Conservation (phyloP, 129 eudicot genomes). For the Smallanthus sonchifolius region DNA sequence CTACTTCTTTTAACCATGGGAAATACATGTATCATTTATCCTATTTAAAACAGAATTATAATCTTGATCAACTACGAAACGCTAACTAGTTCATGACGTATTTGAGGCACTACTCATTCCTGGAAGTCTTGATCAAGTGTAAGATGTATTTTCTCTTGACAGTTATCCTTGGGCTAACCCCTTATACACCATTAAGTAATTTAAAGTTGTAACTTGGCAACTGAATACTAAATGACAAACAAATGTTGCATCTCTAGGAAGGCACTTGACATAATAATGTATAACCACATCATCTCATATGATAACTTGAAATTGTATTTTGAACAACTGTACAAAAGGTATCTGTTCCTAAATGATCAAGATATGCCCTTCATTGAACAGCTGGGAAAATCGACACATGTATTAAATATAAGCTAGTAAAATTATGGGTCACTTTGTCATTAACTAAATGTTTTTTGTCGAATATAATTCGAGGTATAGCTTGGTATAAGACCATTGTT, state of each 20-base stretch:
- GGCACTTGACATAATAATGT: not conserved
- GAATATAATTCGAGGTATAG: not conserved
- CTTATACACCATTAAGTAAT: not conserved
- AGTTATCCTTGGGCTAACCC: not conserved
- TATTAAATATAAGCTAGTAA: not conserved
- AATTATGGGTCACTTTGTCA: not conserved
- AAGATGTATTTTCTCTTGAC: not conserved
- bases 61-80: not conserved
- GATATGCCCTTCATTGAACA: not conserved
- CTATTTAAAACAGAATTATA: not conserved
- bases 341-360: not conserved
- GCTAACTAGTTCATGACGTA: not conserved
- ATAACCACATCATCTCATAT: not conserved
- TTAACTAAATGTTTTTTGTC: not conserved
- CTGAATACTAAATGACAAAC: not conserved
- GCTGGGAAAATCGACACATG: not conserved
- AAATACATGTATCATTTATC: not conserved
- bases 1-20: conserved; percentile 1
- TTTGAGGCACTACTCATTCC: not conserved
- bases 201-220: not conserved
- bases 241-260: not conserved
- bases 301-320: not conserved
- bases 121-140: not conserved
- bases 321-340: not conserved
- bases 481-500: not conserved